Base-by-base conservation (phyloP, 1,284 basidiomycete species). In the Cyathus pygmaeus region DNA sequence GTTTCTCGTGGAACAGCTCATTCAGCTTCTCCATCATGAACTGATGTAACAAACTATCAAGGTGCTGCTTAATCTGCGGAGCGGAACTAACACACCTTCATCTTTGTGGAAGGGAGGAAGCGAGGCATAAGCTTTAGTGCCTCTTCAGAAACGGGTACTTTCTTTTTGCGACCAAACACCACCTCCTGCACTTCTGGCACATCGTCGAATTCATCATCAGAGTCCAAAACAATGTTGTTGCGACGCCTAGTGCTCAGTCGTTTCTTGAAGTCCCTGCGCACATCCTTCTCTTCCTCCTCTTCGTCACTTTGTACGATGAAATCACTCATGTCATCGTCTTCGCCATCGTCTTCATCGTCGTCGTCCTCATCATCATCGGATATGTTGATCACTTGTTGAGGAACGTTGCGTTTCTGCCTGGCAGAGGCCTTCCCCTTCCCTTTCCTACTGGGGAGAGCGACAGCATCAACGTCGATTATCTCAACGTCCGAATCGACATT, bases 81-180 rank as follows among this genome's bases (percentile, higher is more conserved):
- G n/a, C n/a, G n/a, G n/a, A n/a, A n/a, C n/a, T n/a, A n/a, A 64
- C 79, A 36, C 58, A 87, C 86, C 79, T 87, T 88, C 87, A 89
- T 87, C 79, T 89, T 89, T 1, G 85, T 87, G 3, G 87, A 88
- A 0, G 87, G 86, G 42, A 88, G 68, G 73, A 88, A 87, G 33
- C 75, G 73, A 5, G 83, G 79, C 77, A 85, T 79, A 24, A 79
- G 62, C 62, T 82, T 80, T 56, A 84, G 69, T 9, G 72, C 76
- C 39, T 75, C 75, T 23, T 70, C 65, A 2, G 73, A 60, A 10
- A 71, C 41, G 21, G 64, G 65, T 30, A 63, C 68, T 65, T 74
- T 77, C 58, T 66, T 73, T 60, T 69, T 74, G 36, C 63, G 65
- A 31, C 81, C 84, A 57, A 81, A 81, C 41, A 86, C 72, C 17